Base-by-base conservation (phyloP, 1,139 yeast genomes). In the Keqinozyma sinolaborantium region DNA sequence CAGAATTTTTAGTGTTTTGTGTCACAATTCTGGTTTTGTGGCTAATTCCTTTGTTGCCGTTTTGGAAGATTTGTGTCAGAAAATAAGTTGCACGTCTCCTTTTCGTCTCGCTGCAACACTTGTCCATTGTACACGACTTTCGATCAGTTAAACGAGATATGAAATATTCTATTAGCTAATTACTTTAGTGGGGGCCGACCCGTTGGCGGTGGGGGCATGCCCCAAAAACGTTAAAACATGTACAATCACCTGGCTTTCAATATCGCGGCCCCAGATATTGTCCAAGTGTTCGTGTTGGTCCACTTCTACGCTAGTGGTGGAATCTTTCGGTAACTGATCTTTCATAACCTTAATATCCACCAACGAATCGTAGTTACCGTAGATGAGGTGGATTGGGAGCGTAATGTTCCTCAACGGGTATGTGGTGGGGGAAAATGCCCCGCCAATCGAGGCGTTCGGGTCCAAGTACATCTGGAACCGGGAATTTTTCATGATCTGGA, bases 401-500 rank as follows among this genome's bases (percentile, higher is more conserved):
- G 63, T 63, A 41, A 85, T 84, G 48, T 80, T 83, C 35, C 58
- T 56, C 30, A 69, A 55, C 0, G 79, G 73, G 41, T 75, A 72
- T 29, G 61, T 54, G 16, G 64, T 51, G 1, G 74, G 67, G 23
- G 69, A 56, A 14, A 72, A 58, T 19, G 58, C 34, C 2, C 34
- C 30, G 5, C 25, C 25, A 18, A 18, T 7, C 7, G 36, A 42
- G 3, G 53, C 42, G 28, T 45, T 55, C 13, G 53, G 37, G 38
- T 86, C 95, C 48, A 83, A 90, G 57, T 79, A 90, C 95, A 90
- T 83, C 56, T 87, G 95, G 54, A 90, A 88, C 32, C 77, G 75
- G 26, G 77, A 78, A n/a, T 85, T 70, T 28, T 84, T 68, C 41
- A 90, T 83, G 35, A 90, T 87, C 58, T 90, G 97, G 54, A 90